Percentiles rank a stretch among this genome's conserved stretches.
Conservation (phyloP, 2,329 filamentous ascomycete species). For the Stemphylium lycopersici region DNA sequence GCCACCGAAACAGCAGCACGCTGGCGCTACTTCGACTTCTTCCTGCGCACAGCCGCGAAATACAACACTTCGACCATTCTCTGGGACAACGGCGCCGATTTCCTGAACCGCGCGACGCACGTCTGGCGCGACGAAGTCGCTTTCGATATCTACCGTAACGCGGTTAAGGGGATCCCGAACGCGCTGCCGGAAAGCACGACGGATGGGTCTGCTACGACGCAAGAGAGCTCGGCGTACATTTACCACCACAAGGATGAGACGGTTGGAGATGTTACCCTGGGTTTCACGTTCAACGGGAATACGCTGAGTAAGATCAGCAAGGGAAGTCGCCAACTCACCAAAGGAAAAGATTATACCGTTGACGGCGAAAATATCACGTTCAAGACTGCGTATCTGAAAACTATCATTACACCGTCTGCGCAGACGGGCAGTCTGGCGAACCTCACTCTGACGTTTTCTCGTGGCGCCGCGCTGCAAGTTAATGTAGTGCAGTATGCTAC, state of each 20-base stretch:
- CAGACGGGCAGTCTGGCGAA: conserved; percentile 57
- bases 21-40: conserved; percentile 64
- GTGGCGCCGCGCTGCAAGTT: conserved; percentile 55
- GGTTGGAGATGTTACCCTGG: conserved; percentile 53
- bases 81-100: conserved; percentile 66
- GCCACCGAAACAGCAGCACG: conserved; percentile 62
- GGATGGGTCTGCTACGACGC: conserved; percentile 53
- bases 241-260: conserved; percentile 57
- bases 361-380: conserved; percentile 55
- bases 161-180: conserved; percentile 54
- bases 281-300: conserved; percentile 63
- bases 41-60: conserved; percentile 57
- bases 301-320: conserved; percentile 49
- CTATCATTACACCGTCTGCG: conserved; percentile 51
- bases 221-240: conserved; percentile 61
- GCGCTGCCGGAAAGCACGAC: conserved; percentile 60
- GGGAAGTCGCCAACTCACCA: conserved; percentile 47
- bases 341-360: conserved; percentile 57
- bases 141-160: conserved; percentile 56
- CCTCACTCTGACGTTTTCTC: conserved; percentile 60
- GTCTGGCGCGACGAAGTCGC: conserved; percentile 60
- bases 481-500: conserved; percentile 61
- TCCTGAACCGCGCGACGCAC: conserved; percentile 58
- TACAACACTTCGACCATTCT: conserved; percentile 60
- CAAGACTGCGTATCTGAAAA: conserved; percentile 54